Conservation (phyloP, 2,329 filamentous ascomycete species). For the Trichophyton verrucosum region DNA sequence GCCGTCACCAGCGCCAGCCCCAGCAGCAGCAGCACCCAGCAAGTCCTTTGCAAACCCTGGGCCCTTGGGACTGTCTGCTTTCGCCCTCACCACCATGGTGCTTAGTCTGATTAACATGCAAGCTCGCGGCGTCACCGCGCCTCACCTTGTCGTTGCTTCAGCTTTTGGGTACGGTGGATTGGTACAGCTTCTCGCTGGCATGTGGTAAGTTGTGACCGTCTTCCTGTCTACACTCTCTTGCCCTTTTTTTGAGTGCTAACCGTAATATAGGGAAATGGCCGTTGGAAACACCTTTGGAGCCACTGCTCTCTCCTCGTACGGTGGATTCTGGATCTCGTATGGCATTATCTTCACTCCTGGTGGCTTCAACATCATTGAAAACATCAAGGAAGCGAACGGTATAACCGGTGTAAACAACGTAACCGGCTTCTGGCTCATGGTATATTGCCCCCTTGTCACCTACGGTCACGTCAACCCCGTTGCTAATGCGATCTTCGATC, state of each 20-base stretch:
- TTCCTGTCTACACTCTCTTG: not conserved
- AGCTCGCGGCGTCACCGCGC: slow-evolving; percentile 45
- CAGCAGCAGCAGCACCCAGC: slow-evolving; percentile 38
- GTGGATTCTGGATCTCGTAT: slow-evolving; percentile 71
- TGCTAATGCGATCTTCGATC: slow-evolving; percentile 8
- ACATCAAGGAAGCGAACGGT: slow-evolving; percentile 24
- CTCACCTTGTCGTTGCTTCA: slow-evolving; percentile 56
- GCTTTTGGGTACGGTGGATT: slow-evolving; percentile 67
- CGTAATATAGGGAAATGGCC: slow-evolving; percentile 59
- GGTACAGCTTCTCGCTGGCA: slow-evolving; percentile 67
- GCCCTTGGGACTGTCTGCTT: slow-evolving; percentile 62
- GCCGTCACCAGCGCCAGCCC: slow-evolving; percentile 36
- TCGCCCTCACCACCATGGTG: slow-evolving; percentile 73
- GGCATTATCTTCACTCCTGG: slow-evolving; percentile 58
- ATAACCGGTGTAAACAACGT: slow-evolving; percentile 43
- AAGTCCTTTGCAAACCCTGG: slow-evolving; percentile 71
- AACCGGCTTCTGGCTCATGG: slow-evolving; percentile 61
- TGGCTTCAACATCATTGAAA: slow-evolving; percentile 49
- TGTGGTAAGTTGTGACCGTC: slow-evolving; percentile 51
- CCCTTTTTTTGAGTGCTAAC: not conserved
- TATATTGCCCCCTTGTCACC: slow-evolving; percentile 19
- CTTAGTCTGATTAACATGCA: slow-evolving; percentile 62
- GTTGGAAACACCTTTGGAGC: slow-evolving; percentile 80
- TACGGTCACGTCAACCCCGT: not conserved
- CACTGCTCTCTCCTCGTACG: slow-evolving; percentile 67